Conservation (phyloP, 1,139 yeast species). For the Wickerhamiella infanticola region DNA sequence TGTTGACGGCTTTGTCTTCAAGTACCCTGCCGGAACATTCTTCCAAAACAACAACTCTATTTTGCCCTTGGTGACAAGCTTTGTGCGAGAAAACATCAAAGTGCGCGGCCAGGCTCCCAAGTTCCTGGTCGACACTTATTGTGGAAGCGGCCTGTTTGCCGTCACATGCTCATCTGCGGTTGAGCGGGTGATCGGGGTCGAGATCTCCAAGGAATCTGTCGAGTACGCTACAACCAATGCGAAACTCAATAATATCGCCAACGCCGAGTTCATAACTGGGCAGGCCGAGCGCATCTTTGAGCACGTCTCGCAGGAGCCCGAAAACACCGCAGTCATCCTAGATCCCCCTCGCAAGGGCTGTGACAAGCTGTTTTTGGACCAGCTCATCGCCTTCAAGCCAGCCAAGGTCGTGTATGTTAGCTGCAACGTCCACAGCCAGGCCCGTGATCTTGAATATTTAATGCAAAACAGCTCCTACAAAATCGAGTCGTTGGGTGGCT, state of each 20-base stretch:
- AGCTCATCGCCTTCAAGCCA: constrained; percentile 68
- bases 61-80: constrained; percentile 62
- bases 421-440: constrained; percentile 96
- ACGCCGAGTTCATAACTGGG: constrained; percentile 77
- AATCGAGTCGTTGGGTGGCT: constrained; percentile 77
- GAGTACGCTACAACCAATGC: constrained; percentile 78
- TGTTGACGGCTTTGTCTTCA: constrained; percentile 54
- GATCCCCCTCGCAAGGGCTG: constrained; percentile 98
- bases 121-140: constrained; percentile 86
- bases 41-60: constrained; percentile 93
- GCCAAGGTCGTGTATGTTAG: constrained; percentile 81
- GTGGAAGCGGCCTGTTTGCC: constrained; percentile 92
- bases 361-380: constrained; percentile 73
- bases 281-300: constrained; percentile 83
- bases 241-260: constrained; percentile 49
- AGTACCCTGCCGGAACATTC: constrained; percentile 86
- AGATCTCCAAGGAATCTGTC: constrained; percentile 83
- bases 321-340: constrained; percentile 71
- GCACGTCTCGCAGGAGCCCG: constrained; percentile 55
- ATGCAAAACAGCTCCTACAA: constrained; percentile 35
- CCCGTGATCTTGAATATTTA: constrained; percentile 80
- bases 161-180: constrained; percentile 72
- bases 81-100: constrained; percentile 56
- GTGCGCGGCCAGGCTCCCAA: constrained; percentile 29
- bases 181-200: constrained; percentile 79